Conservation (phyloP, 2,329 filamentous ascomycete genomes). For the Cladosporium sphaerospermum region DNA sequence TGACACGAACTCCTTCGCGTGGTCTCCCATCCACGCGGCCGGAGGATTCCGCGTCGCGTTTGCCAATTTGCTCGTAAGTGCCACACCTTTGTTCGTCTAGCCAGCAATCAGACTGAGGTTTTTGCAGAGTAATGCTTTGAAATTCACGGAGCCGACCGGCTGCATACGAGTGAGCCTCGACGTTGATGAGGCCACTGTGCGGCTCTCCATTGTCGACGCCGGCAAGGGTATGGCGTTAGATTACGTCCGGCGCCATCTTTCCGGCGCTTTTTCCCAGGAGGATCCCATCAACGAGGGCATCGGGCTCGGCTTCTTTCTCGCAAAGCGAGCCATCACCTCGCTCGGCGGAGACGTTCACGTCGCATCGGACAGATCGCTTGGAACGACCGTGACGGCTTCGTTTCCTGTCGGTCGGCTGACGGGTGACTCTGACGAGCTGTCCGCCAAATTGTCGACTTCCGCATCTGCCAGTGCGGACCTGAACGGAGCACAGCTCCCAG, state of each 20-base stretch:
- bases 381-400: slow-evolving; percentile 30
- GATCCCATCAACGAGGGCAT: slow-evolving; percentile 52
- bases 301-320: slow-evolving; percentile 56
- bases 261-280: slow-evolving; percentile 58
- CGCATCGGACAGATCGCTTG: slow-evolving; percentile 34
- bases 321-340: too few species aligned
- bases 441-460: neutral
- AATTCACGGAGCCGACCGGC: slow-evolving; percentile 34
- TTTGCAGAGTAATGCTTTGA: slow-evolving; percentile 33
- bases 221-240: slow-evolving; percentile 57
- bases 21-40: too few species aligned
- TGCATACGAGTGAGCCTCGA: slow-evolving; percentile 30
- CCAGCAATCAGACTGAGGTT: neutral
- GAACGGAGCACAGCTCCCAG: too few species aligned
- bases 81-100: too few species aligned
- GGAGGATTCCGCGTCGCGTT: too few species aligned
- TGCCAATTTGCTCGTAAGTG: too few species aligned
- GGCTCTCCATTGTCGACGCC: slow-evolving; percentile 48
- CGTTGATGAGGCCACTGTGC: slow-evolving; percentile 14
- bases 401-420: neutral
- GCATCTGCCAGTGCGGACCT: neutral
- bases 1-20: too few species aligned
- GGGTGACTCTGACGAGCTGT: neutral
- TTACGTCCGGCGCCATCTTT: slow-evolving; percentile 53
- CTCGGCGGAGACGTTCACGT: too few species aligned